A percentile compares a stretch with the other conserved stretches of the same genome.
phyloP scores from a whole-genome alignment of 1,139 yeast species.

The Sugiyamaella paludigena region DNA sequence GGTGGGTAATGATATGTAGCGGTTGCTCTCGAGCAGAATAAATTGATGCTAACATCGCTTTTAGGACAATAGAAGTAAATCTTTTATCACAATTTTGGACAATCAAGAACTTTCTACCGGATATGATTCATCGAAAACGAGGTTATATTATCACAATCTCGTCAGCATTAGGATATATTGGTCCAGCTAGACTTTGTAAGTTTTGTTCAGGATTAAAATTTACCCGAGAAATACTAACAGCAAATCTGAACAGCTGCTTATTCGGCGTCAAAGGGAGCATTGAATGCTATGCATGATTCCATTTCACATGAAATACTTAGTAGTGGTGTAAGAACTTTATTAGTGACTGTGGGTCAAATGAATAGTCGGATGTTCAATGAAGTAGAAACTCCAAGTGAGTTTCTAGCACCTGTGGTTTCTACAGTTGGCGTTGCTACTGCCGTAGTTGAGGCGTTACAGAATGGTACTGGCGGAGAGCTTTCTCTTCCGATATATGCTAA shows the following conservation, averaged over 20 bases:
- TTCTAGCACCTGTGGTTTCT: constrained; percentile 75
- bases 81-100: constrained; percentile 55
- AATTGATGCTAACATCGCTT: neutral
- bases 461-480: constrained; percentile 66
- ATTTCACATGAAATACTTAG: constrained; percentile 57
- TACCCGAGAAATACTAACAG: too few species aligned
- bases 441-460: constrained; percentile 52
- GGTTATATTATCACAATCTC: constrained; percentile 63
- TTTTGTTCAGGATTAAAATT: too few species aligned
- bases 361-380: constrained; percentile 65
- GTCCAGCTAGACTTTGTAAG: constrained; percentile 64
- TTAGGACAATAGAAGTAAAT: constrained; percentile 51
- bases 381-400: constrained; percentile 62
- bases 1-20: constrained; percentile 7
- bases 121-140: constrained; percentile 28
- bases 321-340: constrained; percentile 61
- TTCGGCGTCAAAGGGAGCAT: constrained; percentile 83
- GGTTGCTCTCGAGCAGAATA: too few species aligned
- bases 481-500: constrained; percentile 71
- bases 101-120: constrained; percentile 44
- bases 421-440: constrained; percentile 58
- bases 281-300: constrained; percentile 76
- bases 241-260: constrained; percentile 46
- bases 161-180: constrained; percentile 59
- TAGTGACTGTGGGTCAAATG: constrained; percentile 82